Evolutionary conservation across 2,329 filamentous ascomycete genomes (phyloP), one percentile per base, ranked within the genome.

Genomic region (Epichloe glyceriae): DNA sequence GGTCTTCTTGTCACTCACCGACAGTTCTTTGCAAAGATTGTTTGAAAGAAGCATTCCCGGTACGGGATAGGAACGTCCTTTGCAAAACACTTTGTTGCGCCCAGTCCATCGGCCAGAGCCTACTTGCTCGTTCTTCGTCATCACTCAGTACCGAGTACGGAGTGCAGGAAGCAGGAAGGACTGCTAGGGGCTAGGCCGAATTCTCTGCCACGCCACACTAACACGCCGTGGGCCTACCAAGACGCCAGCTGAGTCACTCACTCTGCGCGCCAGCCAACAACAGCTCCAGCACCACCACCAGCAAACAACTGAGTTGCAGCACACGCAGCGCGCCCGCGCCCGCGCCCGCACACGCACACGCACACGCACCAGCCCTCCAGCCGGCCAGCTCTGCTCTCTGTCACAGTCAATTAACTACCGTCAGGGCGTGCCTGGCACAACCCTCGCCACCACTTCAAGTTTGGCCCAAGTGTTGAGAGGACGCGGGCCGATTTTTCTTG

Each of bases 191-290:
- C 46, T 40, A 15, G 37, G 46, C 26, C 37, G 14, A 5, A 22
- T 33, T 41, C 26, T 34, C 17, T 17, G 22, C 12, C 26, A 30
- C 26, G 3, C 14, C 39, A 40, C 26, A 33, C 19, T 10, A n/a
- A 50, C 48, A 46, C 34, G 22, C 42, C 48, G 42, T 20, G 48
- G 41, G 42, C 48, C 48, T 30, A 38, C 47, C 40, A 30, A 26
- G 47, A 10, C 47, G 34, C 47, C 39, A 44, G 47, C 40, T 44
- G 41, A 49, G 33, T 49, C 33, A 49, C 47, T 49, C 33, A 49
- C 47, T 19, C 12, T 49, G 38, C 47, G 38, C 30, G 19, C 39
- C 35, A 30, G 47, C 47, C 39, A 42, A 35, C 47, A 22, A 49
- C 38, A 17, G 17, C 30, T 30, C 11, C 38, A 34, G 46, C 37